Base-by-base conservation (phyloP, 768 basidiomycete genomes). In the Termitomyces sp. region DNA sequence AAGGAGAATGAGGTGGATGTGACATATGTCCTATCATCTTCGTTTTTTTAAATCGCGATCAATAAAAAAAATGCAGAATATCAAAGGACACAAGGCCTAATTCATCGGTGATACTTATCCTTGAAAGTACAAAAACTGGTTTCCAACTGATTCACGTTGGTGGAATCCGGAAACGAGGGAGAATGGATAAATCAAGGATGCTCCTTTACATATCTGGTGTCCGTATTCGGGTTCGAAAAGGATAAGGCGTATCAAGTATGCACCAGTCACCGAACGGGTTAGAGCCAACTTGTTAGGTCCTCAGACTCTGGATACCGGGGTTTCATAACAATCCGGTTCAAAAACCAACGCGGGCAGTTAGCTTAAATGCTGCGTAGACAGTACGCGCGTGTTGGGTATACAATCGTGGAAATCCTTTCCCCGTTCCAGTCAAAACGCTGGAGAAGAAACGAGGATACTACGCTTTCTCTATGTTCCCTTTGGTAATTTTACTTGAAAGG, bases 401-500 rank as follows among this genome's bases (percentile, higher is more conserved):
- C 16, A 26, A 26, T 39, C 16, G 16, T 41, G 26, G 27, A 39
- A 9, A 5, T 12, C 6, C 1, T 41, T 39, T 10, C 22, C 26
- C n/a, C 18, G 3, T 26, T 37, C 24, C 18, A 12, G 3, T 34
- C 14, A 24, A 13, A 32, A 27, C 18, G n/a, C 24, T 34, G 49
- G 42, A 42, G 6, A 41, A 18, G 22, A 44, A 39, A 48, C 16
- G 29, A 50, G 27, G 8, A 42, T 9, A 36, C 32, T 31, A 44
- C 10, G 6, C 3, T 31, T 41, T 36, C 46, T 63, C 46, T 63
- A 80, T 55, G 76, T 65, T 37, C 77, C 80, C 71, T 89, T 90
- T 0, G 87, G 88, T 27, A 92, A 69, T 67, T 91, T 91, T 42
- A 92, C 78, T 70, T 93, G 89, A 68, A 92, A 91, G 47, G 88